Evolutionary conservation across 1,284 basidiomycete species (phyloP).

Genomic region (Filobasidium uniguttulatum): DNA sequence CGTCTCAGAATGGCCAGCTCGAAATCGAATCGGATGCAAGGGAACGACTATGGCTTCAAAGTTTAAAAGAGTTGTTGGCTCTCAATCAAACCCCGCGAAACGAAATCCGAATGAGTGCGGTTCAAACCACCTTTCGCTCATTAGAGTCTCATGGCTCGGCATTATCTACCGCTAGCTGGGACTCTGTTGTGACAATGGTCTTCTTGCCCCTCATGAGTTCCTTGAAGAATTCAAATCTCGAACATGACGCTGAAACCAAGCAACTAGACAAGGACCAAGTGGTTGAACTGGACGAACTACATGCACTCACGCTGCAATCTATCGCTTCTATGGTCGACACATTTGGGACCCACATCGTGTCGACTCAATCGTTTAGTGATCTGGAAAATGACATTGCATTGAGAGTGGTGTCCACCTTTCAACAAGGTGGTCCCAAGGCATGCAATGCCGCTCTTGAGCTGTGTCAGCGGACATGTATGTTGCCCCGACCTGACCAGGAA

Average conservation of each 20-base stretch:
- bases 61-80: conserved; percentile 67
- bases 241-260: too few species aligned
- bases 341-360: neutral
- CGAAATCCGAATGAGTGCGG: conserved; percentile 82
- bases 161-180: conserved; percentile 67
- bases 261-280: too few species aligned
- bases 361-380: too few species aligned
- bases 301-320: conserved; percentile 1
- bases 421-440: neutral
- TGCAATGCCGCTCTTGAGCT: neutral
- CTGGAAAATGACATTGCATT: too few species aligned
- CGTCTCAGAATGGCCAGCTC: conserved; percentile 55
- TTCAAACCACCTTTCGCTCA: conserved; percentile 87
- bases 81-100: conserved; percentile 67
- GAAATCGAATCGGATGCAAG: conserved; percentile 47
- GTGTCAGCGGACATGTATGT: too few species aligned
- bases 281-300: neutral
- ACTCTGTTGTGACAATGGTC: conserved; percentile 72
- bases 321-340: conserved; percentile 1
- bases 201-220: conserved; percentile 75
- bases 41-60: conserved; percentile 79
- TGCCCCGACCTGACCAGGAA: too few species aligned
- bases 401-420: neutral
- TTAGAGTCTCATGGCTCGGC: conserved; percentile 83
- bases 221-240: too few species aligned